Percentiles rank a stretch among this genome's conserved stretches.
Evolutionary conservation across 2,329 filamentous ascomycete genomes (phyloP).

Genomic region (Aspergillus japonicus): DNA sequence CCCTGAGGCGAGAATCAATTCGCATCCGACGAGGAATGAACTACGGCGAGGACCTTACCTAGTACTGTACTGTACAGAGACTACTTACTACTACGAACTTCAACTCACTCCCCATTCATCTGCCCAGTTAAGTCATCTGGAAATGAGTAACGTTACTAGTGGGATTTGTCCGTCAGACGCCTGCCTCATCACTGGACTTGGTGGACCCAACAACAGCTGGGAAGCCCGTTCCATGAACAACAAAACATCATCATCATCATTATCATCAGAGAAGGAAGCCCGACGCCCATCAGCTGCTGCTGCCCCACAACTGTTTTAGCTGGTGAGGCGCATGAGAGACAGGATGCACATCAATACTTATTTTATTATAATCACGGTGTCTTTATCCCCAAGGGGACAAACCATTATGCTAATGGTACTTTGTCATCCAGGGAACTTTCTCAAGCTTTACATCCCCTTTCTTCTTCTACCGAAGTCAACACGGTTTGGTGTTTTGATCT

Average conservation of each 20-base stretch:
- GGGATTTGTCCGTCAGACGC: no score
- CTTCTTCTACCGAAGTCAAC: not conserved
- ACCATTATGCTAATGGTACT: no score
- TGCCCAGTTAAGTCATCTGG: not conserved
- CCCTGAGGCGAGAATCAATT: not conserved
- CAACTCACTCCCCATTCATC: not conserved
- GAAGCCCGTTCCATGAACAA: not conserved
- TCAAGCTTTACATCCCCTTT: not conserved
- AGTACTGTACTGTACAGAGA: no score
- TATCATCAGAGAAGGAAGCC: not conserved
- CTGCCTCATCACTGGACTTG: no score
- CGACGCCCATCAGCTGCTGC: constrained; percentile 10
- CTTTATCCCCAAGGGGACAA: not conserved
- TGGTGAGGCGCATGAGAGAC: constrained; percentile 10
- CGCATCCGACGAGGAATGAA: not conserved
- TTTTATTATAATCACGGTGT: not conserved
- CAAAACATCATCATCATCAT: not conserved
- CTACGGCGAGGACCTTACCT: not conserved
- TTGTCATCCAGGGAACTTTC: not conserved
- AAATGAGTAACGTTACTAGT: not conserved
- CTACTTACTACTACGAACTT: no score
- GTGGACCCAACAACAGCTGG: not conserved
- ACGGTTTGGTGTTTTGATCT: constrained; percentile 19
- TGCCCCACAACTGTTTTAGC: constrained; percentile 15
- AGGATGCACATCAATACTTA: not conserved